phyloP scores from a whole-genome alignment of 768 basidiomycete genomes.

The Mycena rosella region DNA sequence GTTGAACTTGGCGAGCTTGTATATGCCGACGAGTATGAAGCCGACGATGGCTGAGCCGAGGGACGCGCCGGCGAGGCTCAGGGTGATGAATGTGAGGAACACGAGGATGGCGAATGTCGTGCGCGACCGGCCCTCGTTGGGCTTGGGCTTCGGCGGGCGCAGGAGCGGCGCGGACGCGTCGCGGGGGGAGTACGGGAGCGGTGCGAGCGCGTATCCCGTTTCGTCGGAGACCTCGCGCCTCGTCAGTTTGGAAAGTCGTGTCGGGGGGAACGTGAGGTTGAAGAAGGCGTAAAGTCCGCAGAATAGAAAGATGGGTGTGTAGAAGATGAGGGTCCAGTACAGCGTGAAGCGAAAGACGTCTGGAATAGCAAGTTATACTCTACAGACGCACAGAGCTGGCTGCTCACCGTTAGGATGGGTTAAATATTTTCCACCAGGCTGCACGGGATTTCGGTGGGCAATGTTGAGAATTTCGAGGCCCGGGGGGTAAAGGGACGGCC shows the following conservation, averaged over 20 bases:
- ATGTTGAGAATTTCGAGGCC: conserved; percentile 63
- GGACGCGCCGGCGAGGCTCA: conserved; percentile 61
- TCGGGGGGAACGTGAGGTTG: conserved; percentile 64
- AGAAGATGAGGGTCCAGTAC: conserved; percentile 65
- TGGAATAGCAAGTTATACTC: conserved; percentile 34
- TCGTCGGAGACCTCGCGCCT: conserved; percentile 25
- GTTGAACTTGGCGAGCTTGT: conserved; percentile 57
- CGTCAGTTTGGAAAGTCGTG: conserved; percentile 19
- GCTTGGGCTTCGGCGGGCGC: conserved; percentile 34
- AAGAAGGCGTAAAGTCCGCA: conserved; percentile 65
- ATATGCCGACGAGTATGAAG: conserved; percentile 60
- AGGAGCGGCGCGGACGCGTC: conserved; percentile 25
- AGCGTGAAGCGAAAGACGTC: conserved; percentile 67
- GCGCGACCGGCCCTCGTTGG: conserved; percentile 59
- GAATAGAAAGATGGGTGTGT: conserved; percentile 62
- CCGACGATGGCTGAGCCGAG: conserved; percentile 62
- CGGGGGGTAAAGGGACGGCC: conserved; percentile 67
- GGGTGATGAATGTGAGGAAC: conserved; percentile 54
- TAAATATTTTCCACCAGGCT: conserved; percentile 59
- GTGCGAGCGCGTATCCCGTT: conserved; percentile 31
- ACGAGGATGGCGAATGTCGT: conserved; percentile 62
- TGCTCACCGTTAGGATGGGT: conserved; percentile 53
- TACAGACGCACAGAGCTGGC: not conserved
- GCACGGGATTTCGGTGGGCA: conserved; percentile 52
- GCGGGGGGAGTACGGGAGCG: conserved; percentile 32